Evolutionary conservation across 495 filamentous ascomycete species (phyloP).

Genomic region (Talaromyces liani): DNA sequence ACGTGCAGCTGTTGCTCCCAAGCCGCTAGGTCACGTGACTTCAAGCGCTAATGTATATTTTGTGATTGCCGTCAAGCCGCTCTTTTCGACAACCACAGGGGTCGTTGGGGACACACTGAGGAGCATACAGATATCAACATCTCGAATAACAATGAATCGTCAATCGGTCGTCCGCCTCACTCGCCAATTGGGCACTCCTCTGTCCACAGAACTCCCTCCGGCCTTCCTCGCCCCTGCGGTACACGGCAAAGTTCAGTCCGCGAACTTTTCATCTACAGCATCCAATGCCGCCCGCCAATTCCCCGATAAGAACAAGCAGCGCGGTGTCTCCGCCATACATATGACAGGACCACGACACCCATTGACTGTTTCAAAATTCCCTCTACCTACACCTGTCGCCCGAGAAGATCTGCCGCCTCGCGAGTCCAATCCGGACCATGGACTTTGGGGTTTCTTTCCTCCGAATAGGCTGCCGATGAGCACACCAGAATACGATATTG

Average conservation of each 20-base stretch:
- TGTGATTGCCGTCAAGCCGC: not conserved
- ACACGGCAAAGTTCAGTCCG: conserved; percentile 33
- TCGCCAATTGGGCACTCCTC: conserved; percentile 24
- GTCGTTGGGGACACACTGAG: not conserved
- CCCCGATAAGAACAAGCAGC: conserved; percentile 40
- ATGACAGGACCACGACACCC: conserved; percentile 66
- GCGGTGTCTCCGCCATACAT: conserved; percentile 74
- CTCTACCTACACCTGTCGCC: conserved; percentile 65
- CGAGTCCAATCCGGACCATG: conserved; percentile 61
- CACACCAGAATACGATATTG: conserved; percentile 56
- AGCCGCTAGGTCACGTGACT: not conserved
- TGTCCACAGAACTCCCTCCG: conserved; percentile 33
- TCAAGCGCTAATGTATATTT: conserved; percentile 1
- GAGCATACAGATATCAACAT: not conserved
- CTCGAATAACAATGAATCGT: conserved; percentile 29
- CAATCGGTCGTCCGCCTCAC: conserved; percentile 28
- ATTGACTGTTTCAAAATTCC: conserved; percentile 59
- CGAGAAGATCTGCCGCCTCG: conserved; percentile 33
- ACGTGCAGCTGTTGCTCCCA: not conserved
- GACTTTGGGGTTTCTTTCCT: conserved; percentile 91
- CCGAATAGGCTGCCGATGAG: conserved; percentile 52
- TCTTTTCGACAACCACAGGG: not conserved
- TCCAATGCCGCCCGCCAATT: conserved; percentile 22
- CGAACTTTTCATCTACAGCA: conserved; percentile 41
- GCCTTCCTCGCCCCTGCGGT: conserved; percentile 38